Base-by-base conservation (phyloP, 2,329 filamentous ascomycete genomes). In the Sordariomycetes sp. region DNA sequence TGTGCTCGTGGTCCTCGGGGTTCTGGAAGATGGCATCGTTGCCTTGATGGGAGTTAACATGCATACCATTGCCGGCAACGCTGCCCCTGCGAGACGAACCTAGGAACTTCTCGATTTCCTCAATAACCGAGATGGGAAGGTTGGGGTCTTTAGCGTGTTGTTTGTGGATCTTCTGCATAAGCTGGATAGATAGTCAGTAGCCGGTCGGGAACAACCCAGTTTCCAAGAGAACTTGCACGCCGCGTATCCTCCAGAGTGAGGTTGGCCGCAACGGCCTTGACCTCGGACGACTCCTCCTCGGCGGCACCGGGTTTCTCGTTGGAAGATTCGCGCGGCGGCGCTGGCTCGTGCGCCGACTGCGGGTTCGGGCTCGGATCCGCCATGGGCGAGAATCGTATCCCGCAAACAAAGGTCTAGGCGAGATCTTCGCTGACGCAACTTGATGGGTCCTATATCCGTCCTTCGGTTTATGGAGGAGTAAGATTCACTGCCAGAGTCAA, bases 261-360 rank as follows among this genome's bases (percentile, higher is more conserved):
- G 51, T 58, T 69, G 22, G 63, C 65, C 1, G 73, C 73, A 40
- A 69, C 59, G 46, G 71, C 71, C 60, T 67, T 74, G 35, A 74
- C 74, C 60, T 76, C 72, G n/a, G 73, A 66, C n/a, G 76, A 63
- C 61, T 76, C 74, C 60, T 74, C 69, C 52, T 74, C 72, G 4
- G 74, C 75, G 22, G 72, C 72, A 53, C 70, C 69, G 51, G 75
- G 65, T 6, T 51, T 25, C 18, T 59, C 55, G n/a, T 53, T 37
- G 35, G n/a, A n/a, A n/a, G n/a, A n/a, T n/a, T n/a, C n/a, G n/a
- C n/a, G n/a, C n/a, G n/a, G n/a, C n/a, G n/a, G n/a, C n/a, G n/a
- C n/a, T n/a, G n/a, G n/a, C n/a, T n/a, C n/a, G n/a, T n/a, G n/a
- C n/a, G n/a, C n/a, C n/a, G n/a, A n/a, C n/a, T n/a, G n/a, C n/a